Conservation (phyloP, 2,329 filamentous ascomycete genomes). For the Botrytis pseudocinerea region DNA sequence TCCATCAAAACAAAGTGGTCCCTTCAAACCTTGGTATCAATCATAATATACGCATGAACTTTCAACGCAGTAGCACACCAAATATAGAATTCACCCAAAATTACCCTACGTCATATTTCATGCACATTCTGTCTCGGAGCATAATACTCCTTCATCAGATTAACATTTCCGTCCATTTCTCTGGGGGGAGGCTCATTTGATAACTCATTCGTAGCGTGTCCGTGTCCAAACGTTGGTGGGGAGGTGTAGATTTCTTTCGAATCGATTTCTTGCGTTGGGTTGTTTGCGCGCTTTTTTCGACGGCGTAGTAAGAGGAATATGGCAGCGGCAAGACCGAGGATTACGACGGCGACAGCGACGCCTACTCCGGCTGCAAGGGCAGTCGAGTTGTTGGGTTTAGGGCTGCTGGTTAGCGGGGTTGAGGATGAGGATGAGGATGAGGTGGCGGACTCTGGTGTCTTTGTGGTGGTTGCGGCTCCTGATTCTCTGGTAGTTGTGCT, state of each 20-base stretch:
- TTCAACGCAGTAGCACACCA: neutral
- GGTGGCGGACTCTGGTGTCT: neutral
- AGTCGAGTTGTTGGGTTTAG: neutral
- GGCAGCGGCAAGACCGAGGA: neutral
- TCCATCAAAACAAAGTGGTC: neutral
- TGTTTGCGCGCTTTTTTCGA: neutral
- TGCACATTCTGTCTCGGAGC: neutral
- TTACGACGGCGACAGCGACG: neutral
- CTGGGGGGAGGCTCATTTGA: neutral
- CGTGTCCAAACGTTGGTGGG: too few species aligned
- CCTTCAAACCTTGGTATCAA: neutral
- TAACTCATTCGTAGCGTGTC: neutral
- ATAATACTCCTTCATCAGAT: neutral
- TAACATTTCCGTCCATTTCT: neutral
- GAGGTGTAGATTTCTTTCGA: neutral
- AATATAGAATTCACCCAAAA: neutral
- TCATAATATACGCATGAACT: neutral
- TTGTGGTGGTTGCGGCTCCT: neutral
- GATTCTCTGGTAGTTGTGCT: neutral
- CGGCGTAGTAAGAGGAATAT: neutral
- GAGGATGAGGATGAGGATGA: neutral
- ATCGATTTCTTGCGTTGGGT: neutral
- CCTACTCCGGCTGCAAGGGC: neutral
- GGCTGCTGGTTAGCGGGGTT: neutral
- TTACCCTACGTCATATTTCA: neutral